A percentile compares a stretch with the other conserved stretches of the same genome.
These are phyloP conservation scores for Penicillium sp. DNA, from an alignment of 2,329 filamentous ascomycete species.

Conservation along the genomic window DNA sequence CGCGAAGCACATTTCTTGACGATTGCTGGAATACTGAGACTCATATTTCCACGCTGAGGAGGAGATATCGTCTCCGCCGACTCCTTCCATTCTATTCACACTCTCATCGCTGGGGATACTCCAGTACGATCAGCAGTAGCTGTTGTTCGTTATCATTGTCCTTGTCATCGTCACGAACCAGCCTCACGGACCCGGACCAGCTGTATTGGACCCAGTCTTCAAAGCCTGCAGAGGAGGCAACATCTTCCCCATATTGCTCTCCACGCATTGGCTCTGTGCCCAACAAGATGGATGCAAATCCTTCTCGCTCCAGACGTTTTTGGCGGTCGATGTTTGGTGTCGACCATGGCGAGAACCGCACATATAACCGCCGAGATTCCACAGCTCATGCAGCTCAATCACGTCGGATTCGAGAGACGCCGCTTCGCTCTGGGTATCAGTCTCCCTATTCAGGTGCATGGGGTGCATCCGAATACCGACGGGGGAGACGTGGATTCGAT, in stretches of 20 bases:
- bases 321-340: neutral
- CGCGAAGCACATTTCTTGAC: neutral
- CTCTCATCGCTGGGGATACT: neutral
- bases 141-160: too few species aligned
- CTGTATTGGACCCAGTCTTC: neutral
- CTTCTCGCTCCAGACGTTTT: neutral
- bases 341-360: neutral
- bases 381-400: too few species aligned
- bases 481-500: too few species aligned
- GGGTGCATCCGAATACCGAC: too few species aligned
- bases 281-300: neutral
- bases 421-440: too few species aligned
- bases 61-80: neutral
- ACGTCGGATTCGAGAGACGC: too few species aligned
- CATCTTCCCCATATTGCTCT: neutral
- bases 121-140: too few species aligned
- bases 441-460: too few species aligned
- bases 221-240: too few species aligned
- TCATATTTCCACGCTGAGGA: too few species aligned
- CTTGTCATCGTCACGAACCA: neutral
- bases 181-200: neutral
- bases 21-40: neutral
- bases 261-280: neutral
- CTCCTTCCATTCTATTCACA: neutral
- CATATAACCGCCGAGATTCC: too few species aligned